Base-by-base conservation (phyloP, 352 stramenopile genomes). In the Globisporangium solare region DNA sequence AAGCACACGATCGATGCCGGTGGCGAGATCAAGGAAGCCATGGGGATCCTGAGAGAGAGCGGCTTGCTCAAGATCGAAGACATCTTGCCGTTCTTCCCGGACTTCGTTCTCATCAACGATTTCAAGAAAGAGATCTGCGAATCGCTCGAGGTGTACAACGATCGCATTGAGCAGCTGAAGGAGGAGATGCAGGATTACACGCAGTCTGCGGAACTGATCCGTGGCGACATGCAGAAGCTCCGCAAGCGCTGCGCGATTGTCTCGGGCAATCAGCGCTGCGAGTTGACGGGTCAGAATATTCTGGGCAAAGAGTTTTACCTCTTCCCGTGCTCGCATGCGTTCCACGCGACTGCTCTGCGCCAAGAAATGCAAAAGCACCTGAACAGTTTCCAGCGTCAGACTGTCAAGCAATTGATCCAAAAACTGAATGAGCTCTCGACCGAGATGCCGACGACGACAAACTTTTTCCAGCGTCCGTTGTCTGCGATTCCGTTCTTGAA, bases 111-210 rank as follows among this genome's bases (percentile, higher is more conserved):
- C 46, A 97, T 98, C 60, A 96, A 98, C 64, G 83, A 95, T 51
- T 98, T 98, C 67, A 98, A 98, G 71, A 95, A 95, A 62, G 88
- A 97, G 63, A 97, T 98, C 64, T 97, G 89, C 56, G 81, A 95
- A 51, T 95, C 85, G 20, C 74, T 98, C 4, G 85, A 97, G 56
- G 70, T 92, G 6, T 97, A 97, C 70, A 95, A 94, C 64, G 79
- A 94, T 58, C 83, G 83, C 52, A 97, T 97, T 59, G 86, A 97
- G 48, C 74, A 93, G 57, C 71, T 98, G 17, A 97, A 97, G 56
- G 82, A 86, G 52, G 90, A 98, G 61, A 98, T 97, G 92, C 81
- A 95, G 58, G 87, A 97, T 58, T 97, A 95, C 67, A 96, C 87
- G 37, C 73, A 93, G 47, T 95, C 87, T 7, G 88, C 88, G 15